These are phyloP conservation scores for Corrigiola litoralis DNA, from an alignment of 179 eudicot genomes.

Conservation along the genomic window DNA sequence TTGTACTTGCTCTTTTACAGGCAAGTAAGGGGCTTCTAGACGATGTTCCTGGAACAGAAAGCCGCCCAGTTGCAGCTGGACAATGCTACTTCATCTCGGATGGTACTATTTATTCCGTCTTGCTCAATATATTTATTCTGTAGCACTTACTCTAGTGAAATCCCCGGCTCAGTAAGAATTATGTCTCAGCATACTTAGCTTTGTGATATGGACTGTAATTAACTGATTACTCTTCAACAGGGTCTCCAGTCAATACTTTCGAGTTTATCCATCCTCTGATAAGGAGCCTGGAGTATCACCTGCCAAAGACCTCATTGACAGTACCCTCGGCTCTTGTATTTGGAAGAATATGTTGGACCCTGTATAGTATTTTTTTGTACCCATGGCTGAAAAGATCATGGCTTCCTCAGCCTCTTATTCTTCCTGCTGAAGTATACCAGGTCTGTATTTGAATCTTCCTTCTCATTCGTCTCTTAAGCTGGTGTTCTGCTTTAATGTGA, in stretches of 20 bases:
- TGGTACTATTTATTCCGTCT: conserved; percentile 44
- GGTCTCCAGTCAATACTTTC: conserved; percentile 76
- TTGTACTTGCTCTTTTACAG: conserved; percentile 63
- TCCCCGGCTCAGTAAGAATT: too few species aligned
- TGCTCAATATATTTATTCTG: too few species aligned
- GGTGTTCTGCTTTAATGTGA: too few species aligned
- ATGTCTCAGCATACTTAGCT: too few species aligned
- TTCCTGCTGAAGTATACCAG: conserved; percentile 94
- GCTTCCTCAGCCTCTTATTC: conserved; percentile 87
- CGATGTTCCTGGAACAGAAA: conserved; percentile 72
- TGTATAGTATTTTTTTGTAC: conserved; percentile 65
- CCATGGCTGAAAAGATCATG: conserved; percentile 74
- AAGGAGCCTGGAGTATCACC: conserved; percentile 65
- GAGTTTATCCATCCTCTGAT: conserved; percentile 68
- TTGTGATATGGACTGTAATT: too few species aligned
- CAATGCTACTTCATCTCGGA: conserved; percentile 91
- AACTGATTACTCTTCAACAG: conserved; percentile 35
- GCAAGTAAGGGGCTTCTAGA: conserved; percentile 97
- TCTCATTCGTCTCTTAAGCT: too few species aligned
- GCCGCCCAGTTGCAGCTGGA: conserved; percentile 80
- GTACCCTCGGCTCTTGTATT: conserved; percentile 60
- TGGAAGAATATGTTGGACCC: conserved; percentile 44
- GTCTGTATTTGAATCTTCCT: too few species aligned
- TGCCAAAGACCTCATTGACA: conserved; percentile 55
- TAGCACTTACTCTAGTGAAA: too few species aligned